phyloP scores from a whole-genome alignment of 2,329 filamentous ascomycete species.

The Dryadomyces quercivorus region DNA sequence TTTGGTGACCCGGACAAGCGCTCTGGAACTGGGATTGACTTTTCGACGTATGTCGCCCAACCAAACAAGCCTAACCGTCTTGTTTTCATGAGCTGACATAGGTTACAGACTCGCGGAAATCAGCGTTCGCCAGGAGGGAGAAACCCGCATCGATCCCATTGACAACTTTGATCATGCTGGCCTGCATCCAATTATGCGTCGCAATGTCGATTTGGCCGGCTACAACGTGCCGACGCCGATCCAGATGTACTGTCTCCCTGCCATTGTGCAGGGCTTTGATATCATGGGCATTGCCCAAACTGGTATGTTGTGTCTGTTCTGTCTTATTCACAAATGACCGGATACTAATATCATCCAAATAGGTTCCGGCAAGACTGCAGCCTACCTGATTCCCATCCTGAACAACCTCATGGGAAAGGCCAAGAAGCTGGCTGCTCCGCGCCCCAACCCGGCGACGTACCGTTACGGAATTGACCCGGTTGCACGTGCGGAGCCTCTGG shows the following conservation, averaged over 20 bases:
- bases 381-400: slow-evolving; percentile 79
- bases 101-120: slow-evolving; percentile 40
- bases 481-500: slow-evolving; percentile 72
- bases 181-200: slow-evolving; percentile 70
- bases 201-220: slow-evolving; percentile 62
- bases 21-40: slow-evolving; percentile 42
- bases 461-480: slow-evolving; percentile 29
- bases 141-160: slow-evolving; percentile 35
- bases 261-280: slow-evolving; percentile 65
- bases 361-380: slow-evolving; percentile 96
- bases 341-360: not conserved
- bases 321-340: not conserved
- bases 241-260: slow-evolving; percentile 73
- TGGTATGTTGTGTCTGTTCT: slow-evolving; percentile 40
- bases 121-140: slow-evolving; percentile 44
- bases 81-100: not conserved
- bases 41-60: slow-evolving; percentile 28
- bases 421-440: slow-evolving; percentile 69
- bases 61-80: not conserved
- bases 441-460: slow-evolving; percentile 52
- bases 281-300: slow-evolving; percentile 87
- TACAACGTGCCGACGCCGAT: slow-evolving; percentile 74
- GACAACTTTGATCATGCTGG: slow-evolving; percentile 61
- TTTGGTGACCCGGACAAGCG: slow-evolving; percentile 50
- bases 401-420: slow-evolving; percentile 94